Evolutionary conservation across 2,329 filamentous ascomycete species (phyloP), one percentile per base, ranked within the genome.

Genomic region (Aspergillus amoenus): DNA sequence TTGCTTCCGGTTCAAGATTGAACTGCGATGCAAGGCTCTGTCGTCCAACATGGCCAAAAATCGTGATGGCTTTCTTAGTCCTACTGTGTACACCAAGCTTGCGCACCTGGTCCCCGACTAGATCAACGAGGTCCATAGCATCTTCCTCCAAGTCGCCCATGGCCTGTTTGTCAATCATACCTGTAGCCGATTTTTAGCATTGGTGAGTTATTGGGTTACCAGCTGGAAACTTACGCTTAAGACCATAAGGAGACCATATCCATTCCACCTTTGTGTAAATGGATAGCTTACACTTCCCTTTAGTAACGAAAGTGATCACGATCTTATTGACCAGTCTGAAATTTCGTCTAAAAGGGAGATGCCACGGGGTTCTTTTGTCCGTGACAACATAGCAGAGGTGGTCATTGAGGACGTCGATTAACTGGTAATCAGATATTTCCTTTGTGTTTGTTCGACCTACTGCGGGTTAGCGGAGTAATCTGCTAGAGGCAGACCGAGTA

Each of bases 261-360:
- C 94, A 97, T 65, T 91, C 89, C n/a, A 96, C 85, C 67, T 88
- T 89, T 52, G 88, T 90, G 75, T 91, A 96, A 43, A 97, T 85
- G 24, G 92, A 89, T 55, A 99, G 84, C 76, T 94, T 97, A 74
- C 91, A 96, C 72, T 89, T 92, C 12, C 90, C 92, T 76, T 97
- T 97, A 52, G 91, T 87, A 59, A 93, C 83, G 69, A 97, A 91
- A 2, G 94, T 97, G 61, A 99, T 94, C 62, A 97, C 91, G 61
- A 96, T 87, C 75, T 96, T 97, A 64, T 86, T 93, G 56, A 95
- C 85, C 21, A 97, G 79, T 65, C 88, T 88, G 76, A 97, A 96
- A 51, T 86, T 84, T 48, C 86, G 81, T 52, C 88, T 85, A 70
- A 92, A 88, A 12, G 94, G 94, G 39, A 97, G 81, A 77, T 96